Percentiles rank a stretch among this genome's conserved stretches.
Evolutionary conservation across 2,329 filamentous ascomycete genomes (phyloP).

Genomic region (Fusarium caatingaense): DNA sequence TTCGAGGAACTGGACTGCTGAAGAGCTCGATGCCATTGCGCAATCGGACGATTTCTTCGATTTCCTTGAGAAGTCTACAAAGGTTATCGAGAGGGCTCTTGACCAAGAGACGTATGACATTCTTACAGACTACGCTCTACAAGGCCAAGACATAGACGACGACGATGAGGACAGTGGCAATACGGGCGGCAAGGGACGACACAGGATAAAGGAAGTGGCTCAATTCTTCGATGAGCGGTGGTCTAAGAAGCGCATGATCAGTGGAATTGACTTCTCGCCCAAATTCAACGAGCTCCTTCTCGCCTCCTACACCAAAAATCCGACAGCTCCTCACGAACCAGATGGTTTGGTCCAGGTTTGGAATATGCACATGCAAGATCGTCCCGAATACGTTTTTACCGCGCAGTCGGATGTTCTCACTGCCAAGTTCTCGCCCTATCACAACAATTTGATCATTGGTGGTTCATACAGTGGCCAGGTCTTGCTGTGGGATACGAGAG

Average conservation of each 20-base stretch:
- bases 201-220: conserved; percentile 85
- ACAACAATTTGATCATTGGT: conserved; percentile 94
- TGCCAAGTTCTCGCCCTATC: conserved; percentile 98
- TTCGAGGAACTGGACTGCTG: conserved; percentile 79
- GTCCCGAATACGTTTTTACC: conserved; percentile 96
- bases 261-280: conserved; percentile 92
- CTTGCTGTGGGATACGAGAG: conserved; percentile 94
- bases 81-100: conserved; percentile 94
- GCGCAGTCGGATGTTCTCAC: conserved; percentile 95
- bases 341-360: conserved; percentile 95
- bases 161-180: conserved; percentile 83
- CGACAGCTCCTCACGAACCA: conserved; percentile 91
- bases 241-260: conserved; percentile 98
- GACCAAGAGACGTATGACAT: conserved; percentile 95
- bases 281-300: conserved; percentile 95
- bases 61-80: conserved; percentile 94
- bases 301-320: conserved; percentile 97
- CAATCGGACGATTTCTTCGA: conserved; percentile 93
- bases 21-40: conserved; percentile 91
- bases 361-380: conserved; percentile 94
- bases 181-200: conserved; percentile 75
- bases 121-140: conserved; percentile 90
- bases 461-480: conserved; percentile 98
- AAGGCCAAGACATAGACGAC: conserved; percentile 79
- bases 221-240: conserved; percentile 96